Evolutionary conservation across 352 stramenopile genomes (phyloP).

Genomic region (Globisporangium megalacanthum): DNA sequence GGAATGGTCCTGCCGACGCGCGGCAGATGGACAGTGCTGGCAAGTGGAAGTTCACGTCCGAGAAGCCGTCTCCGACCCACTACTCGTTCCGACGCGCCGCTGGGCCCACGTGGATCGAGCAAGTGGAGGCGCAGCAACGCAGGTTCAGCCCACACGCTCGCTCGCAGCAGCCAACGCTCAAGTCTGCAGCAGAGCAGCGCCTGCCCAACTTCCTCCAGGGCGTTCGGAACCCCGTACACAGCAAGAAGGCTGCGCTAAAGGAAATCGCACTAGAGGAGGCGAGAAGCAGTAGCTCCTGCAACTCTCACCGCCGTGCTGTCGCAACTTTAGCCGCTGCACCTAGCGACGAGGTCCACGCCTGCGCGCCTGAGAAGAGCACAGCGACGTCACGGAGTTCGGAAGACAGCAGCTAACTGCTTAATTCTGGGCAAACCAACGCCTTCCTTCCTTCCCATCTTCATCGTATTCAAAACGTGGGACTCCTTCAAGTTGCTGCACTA

Average conservation of each 20-base stretch:
- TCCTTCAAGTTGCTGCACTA: background rate
- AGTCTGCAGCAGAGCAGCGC: constrained; percentile 21
- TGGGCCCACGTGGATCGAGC: constrained; percentile 61
- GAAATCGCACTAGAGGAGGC: background rate
- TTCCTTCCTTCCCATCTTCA: background rate
- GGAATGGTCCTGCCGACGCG: constrained; percentile 21
- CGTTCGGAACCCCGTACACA: constrained; percentile 30
- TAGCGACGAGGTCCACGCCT: no score
- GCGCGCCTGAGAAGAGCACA: background rate
- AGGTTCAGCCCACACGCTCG: constrained; percentile 33
- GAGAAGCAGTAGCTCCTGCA: background rate
- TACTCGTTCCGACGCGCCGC: constrained; percentile 54
- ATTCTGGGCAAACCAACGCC: background rate
- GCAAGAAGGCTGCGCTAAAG: constrained; percentile 12
- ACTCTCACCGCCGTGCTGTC: background rate
- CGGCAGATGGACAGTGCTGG: constrained; percentile 47
- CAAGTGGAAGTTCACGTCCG: constrained; percentile 60
- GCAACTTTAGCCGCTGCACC: background rate
- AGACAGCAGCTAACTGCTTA: background rate
- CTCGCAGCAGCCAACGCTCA: background rate
- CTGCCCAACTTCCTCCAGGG: constrained; percentile 52
- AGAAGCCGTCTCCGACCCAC: constrained; percentile 46
- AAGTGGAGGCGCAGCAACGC: constrained; percentile 47
- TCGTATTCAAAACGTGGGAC: background rate
- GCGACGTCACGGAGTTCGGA: background rate